Conservation (phyloP, 495 filamentous ascomycete genomes). For the Penicillium herquei region DNA sequence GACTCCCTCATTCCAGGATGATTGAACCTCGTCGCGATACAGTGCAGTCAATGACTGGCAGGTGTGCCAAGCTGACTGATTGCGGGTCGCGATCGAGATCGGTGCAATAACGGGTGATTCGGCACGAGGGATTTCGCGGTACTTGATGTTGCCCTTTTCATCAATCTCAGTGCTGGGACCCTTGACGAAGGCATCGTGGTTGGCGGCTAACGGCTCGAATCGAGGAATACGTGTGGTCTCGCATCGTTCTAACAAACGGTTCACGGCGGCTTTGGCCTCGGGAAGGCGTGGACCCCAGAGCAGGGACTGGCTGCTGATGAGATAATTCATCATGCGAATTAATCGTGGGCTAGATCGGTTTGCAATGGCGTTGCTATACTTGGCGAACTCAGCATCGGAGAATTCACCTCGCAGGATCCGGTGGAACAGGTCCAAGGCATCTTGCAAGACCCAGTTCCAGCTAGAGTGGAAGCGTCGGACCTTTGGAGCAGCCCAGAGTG, state of each 20-base stretch:
- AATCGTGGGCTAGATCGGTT: conserved; percentile 96
- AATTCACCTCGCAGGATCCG: conserved; percentile 96
- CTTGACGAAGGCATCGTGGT: too few relatives aligned
- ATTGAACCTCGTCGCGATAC: too few relatives aligned
- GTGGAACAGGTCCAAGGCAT: conserved; percentile 97
- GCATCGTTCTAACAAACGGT: too few relatives aligned
- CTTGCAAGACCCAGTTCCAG: conserved; percentile 99
- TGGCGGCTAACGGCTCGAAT: too few relatives aligned
- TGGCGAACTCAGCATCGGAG: conserved; percentile 96
- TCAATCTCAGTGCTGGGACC: too few relatives aligned
- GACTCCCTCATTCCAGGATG: conserved; percentile 27
- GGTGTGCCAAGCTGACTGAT: conserved; percentile 57
- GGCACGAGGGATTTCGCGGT: too few relatives aligned
- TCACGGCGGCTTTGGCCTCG: too few relatives aligned
- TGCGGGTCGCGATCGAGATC: too few relatives aligned
- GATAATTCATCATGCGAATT: conserved; percentile 99
- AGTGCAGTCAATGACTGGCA: conserved; percentile 52
- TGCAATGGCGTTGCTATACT: conserved; percentile 97
- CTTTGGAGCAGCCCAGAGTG: conserved; percentile 89
- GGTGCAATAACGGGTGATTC: too few relatives aligned
- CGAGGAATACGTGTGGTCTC: too few relatives aligned
- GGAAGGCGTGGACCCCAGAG: too few relatives aligned
- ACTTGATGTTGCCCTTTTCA: too few relatives aligned
- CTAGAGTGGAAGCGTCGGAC: conserved; percentile 96
- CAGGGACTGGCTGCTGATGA: conserved; percentile 78